phyloP scores from a whole-genome alignment of 768 basidiomycete genomes.

The Phaffia tasmanica region DNA sequence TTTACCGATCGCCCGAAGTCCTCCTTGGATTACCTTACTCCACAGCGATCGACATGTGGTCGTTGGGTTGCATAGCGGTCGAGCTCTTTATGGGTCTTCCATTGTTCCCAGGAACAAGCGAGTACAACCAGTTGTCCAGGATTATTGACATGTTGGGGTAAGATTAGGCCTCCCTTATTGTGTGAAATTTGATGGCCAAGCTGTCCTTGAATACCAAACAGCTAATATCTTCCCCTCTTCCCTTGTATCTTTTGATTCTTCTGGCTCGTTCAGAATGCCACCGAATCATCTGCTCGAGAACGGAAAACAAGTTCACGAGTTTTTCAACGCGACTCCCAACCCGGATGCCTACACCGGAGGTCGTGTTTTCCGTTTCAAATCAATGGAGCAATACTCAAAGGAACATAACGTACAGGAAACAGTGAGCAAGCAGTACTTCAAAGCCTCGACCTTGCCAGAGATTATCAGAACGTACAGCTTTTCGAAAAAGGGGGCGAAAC shows the following conservation, averaged over 20 bases:
- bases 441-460: conserved; percentile 81
- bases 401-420: conserved; percentile 95
- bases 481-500: conserved; percentile 63
- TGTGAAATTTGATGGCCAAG: neutral
- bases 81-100: conserved; percentile 94
- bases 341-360: conserved; percentile 6
- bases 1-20: conserved; percentile 97
- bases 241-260: neutral
- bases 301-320: conserved; percentile 88
- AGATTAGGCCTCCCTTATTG: conserved; percentile 34
- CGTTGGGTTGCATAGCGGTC: conserved; percentile 93
- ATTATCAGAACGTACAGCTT: conserved; percentile 95
- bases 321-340: conserved; percentile 47
- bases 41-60: conserved; percentile 98
- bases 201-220: neutral
- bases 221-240: neutral
- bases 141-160: conserved; percentile 99
- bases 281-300: conserved; percentile 87
- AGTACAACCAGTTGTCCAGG: conserved; percentile 94
- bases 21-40: conserved; percentile 89
- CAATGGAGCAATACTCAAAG: conserved; percentile 83
- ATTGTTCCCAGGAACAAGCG: conserved; percentile 94
- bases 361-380: conserved; percentile 49
- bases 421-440: conserved; percentile 98
- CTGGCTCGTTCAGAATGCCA: conserved; percentile 52